These are phyloP conservation scores for Cryptococcus wingfieldii DNA, from an alignment of 1,284 basidiomycete genomes.

Conservation along the genomic window DNA sequence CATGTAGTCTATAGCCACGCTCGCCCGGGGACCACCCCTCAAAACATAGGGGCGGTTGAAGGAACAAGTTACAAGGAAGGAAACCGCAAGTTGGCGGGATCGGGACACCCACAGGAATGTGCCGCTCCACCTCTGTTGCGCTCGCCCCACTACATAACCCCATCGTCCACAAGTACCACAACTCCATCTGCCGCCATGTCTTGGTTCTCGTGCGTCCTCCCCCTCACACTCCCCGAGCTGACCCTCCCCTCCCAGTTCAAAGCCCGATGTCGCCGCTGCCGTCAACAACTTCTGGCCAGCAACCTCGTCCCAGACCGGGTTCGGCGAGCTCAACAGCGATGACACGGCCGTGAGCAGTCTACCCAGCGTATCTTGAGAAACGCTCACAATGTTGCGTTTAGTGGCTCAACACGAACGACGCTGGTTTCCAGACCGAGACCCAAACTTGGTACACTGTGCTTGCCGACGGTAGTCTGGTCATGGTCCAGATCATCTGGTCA, in stretches of 20 bases:
- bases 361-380: too few relatives aligned
- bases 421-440: conserved; percentile 87
- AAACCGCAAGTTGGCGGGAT: not conserved
- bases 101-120: not conserved
- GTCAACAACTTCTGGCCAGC: conserved; percentile 74
- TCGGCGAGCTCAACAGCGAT: conserved; percentile 34
- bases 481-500: conserved; percentile 94
- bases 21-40: too few relatives aligned
- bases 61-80: too few relatives aligned
- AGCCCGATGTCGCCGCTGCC: conserved; percentile 17
- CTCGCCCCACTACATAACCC: not conserved
- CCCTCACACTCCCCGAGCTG: not conserved
- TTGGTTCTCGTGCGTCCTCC: conserved; percentile 31
- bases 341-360: conserved; percentile 41
- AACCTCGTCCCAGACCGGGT: conserved; percentile 51
- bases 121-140: not conserved
- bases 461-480: conserved; percentile 74
- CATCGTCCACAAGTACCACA: not conserved
- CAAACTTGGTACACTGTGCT: conserved; percentile 83
- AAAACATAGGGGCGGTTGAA: too few relatives aligned
- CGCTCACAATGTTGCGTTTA: conserved; percentile 9
- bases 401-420: conserved; percentile 68
- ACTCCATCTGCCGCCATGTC: conserved; percentile 20
- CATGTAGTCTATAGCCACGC: too few relatives aligned
- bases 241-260: conserved; percentile 1